Conservation (phyloP, 164 flowering plant genomes). For the Umbilicus rupestris region DNA sequence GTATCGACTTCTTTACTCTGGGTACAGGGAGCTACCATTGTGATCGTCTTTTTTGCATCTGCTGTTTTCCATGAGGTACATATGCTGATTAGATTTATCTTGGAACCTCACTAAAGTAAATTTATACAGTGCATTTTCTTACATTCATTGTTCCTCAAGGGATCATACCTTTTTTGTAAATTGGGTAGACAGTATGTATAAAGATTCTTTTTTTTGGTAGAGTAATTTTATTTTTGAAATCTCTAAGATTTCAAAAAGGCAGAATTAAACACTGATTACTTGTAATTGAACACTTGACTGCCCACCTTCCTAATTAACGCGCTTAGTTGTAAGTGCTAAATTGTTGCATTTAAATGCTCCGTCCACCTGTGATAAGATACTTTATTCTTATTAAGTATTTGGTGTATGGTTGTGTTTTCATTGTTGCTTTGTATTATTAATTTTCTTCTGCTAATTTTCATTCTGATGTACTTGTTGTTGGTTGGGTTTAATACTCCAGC, state of each 20-base stretch:
- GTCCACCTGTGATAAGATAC: too few species aligned
- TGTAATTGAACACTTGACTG: too few species aligned
- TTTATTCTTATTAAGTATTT: background rate
- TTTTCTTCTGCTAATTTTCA: slow-evolving; percentile 1
- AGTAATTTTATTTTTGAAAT: too few species aligned
- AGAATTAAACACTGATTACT: too few species aligned
- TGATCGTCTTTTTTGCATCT: slow-evolving; percentile 81
- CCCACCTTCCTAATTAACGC: too few species aligned
- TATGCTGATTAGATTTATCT: background rate
- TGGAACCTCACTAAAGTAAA: background rate
- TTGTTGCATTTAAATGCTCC: too few species aligned
- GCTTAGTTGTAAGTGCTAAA: too few species aligned
- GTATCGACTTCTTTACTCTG: slow-evolving; percentile 1
- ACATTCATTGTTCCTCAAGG: background rate
- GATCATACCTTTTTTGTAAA: background rate
- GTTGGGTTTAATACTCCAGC: slow-evolving; percentile 26
- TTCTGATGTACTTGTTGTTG: slow-evolving; percentile 8
- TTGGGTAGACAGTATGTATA: background rate
- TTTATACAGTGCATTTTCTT: background rate
- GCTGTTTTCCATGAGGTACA: slow-evolving; percentile 94
- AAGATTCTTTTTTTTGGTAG: background rate
- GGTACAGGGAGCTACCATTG: slow-evolving; percentile 55
- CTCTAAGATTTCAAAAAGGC: too few species aligned
- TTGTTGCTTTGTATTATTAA: background rate
- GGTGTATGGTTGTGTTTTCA: background rate